Evolutionary conservation across 2,329 filamentous ascomycete genomes (phyloP), one percentile per base, ranked within the genome.

Genomic region (Nigrospora oryzae): DNA sequence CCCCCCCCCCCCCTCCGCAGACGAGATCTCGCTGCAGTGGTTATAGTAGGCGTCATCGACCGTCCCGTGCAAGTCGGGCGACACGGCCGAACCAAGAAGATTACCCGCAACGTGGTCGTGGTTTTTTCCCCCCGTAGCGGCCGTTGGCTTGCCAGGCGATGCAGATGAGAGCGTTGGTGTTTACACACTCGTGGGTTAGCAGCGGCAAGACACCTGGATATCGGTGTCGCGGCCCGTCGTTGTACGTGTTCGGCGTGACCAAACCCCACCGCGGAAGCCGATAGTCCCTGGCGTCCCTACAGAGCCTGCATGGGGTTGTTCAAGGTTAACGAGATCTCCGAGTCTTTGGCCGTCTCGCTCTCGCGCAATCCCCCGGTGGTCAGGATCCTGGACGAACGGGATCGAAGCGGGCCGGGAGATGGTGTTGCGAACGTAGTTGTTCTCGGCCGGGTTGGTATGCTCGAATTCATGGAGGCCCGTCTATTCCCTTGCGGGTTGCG

Each of bases 171-270:
- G 85, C 89, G 56, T 83, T 78, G 44, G 86, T 71, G 74, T 81
- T 83, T 63, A 93, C 91, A 53, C 81, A 75, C 16, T 69, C 64
- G 63, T 91, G 75, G 30, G 71, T 61, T 5, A 91, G 69, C 14
- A 93, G 76, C 0, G 85, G 84, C 45, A 77, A 72, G 8, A 93
- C 63, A 65, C 89, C 89, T 42, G 62, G 66, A 40, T 76, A 74
- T n/a, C 79, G 16, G 79, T 80, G 61, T 93, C 86, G 53, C 87
- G 83, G 14, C 81, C n/a, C 84, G 54, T 85, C 79, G 49, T 79
- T 76, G 40, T 79, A 71, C 77, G 82, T 79, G 59, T 83, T 75
- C 0, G 79, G 80, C 0, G 75, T 74, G 60, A 82, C 73, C 59
- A 81, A 79, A 35, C 75, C 71, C 65, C 80, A 85, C 60, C 86